Base-by-base conservation (phyloP, 352 stramenopile species). In the Poterioochromonas sp. region DNA sequence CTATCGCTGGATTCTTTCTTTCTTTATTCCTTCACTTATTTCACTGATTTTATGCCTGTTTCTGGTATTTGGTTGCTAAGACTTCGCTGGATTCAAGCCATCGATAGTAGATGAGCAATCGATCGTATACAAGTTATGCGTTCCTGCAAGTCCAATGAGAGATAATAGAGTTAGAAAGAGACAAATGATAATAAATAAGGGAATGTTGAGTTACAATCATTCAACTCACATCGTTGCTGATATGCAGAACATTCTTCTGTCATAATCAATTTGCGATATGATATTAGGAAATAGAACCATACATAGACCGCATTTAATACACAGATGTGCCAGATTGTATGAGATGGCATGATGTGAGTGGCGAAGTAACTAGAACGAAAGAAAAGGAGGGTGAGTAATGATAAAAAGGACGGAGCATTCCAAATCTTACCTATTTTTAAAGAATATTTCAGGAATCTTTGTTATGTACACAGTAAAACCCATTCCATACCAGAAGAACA, bases 401-500 rank as follows among this genome's bases (percentile, higher is more conserved):
- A 47, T 26, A 26, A 15, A 47, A 73, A 12, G 2, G 18, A 40
- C 5, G 11, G 8, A 49, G 3, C 35, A 73, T 8, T n/a, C 20
- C 5, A 47, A 47, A 40, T 32, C 5, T 41, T 71, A 74, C 65
- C 65, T 74, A 37, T 74, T n/a, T 2, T 34, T 34, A 51, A 35
- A 74, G 29, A 58, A 54, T 32, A 1, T 37, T n/a, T 74, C 65
- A 26, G 65, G 65, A 8, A 74, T 18, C 22, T 35, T n/a, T 1
- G 40, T 53, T 44, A 54, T 40, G 32, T 34, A 54, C 51, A 74
- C 1, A 8, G n/a, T 39, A 37, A 74, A 74, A 8, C 65, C 65
- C 2, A 39, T 40, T 39, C 5, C 8, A 39, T 74, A 74, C 65
- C 65, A 74, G 5, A 74, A 54, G n/a, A 74, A 74, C 65, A 74